These are phyloP conservation scores for Tetradesmus obliquus DNA, from an alignment of 139 green algal genomes.

Conservation along the genomic window DNA sequence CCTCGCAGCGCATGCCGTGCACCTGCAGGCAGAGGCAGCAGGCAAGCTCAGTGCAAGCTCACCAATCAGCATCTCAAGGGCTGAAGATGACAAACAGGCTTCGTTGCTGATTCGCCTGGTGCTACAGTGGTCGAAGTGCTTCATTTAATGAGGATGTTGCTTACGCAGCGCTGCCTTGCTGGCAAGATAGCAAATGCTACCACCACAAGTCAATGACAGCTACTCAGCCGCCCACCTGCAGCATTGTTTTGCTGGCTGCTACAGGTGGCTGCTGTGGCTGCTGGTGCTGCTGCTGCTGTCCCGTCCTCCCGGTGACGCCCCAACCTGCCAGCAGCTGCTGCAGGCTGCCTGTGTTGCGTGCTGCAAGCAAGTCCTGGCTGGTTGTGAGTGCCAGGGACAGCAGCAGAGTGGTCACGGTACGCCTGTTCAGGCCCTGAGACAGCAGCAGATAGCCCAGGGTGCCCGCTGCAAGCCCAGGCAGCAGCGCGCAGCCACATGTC, in stretches of 20 bases:
- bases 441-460: constrained; percentile 30
- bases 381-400: constrained; percentile 13
- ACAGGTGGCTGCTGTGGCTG: background rate
- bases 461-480: background rate
- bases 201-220: background rate
- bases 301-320: background rate
- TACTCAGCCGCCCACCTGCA: background rate
- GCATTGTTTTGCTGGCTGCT: background rate
- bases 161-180: background rate
- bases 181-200: background rate
- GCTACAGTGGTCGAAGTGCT: no score
- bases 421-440: constrained; percentile 24
- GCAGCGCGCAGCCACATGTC: background rate
- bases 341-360: constrained; percentile 30
- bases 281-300: background rate
- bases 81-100: no score
- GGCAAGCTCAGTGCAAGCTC: background rate
- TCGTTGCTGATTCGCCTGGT: no score
- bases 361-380: constrained; percentile 33
- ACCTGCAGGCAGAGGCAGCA: constrained; percentile 13
- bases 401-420: constrained; percentile 23
- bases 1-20: constrained; percentile 50
- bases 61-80: no score
- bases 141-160: background rate
- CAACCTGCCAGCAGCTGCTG: background rate